Percentiles rank a stretch among this genome's conserved stretches.
Evolutionary conservation across 306 rosid genomes (phyloP).

Genomic region (Vigna unguiculata): DNA sequence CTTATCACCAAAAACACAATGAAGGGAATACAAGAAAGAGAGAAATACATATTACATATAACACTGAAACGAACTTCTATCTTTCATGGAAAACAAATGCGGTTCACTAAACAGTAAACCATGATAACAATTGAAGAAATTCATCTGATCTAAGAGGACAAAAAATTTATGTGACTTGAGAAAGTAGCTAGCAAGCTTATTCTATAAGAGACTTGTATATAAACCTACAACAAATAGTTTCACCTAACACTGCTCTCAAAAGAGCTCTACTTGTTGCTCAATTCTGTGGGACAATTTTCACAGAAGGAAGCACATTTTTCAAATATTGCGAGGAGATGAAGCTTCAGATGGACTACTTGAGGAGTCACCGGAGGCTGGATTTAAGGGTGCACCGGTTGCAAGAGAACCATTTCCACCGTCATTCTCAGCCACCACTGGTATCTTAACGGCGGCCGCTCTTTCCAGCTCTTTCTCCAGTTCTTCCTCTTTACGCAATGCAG

Average conservation of each 20-base stretch:
- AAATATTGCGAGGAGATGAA: constrained; percentile 59
- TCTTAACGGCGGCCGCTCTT: constrained; percentile 80
- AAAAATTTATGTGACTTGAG: constrained; percentile 46
- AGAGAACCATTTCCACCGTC: constrained; percentile 65
- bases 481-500: constrained; percentile 80
- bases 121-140: constrained; percentile 34
- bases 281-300: constrained; percentile 36
- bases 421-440: constrained; percentile 73
- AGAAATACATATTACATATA: not conserved
- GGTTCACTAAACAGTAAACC: constrained; percentile 46
- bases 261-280: constrained; percentile 44
- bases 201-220: constrained; percentile 40
- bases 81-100: constrained; percentile 39
- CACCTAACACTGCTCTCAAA: constrained; percentile 50
- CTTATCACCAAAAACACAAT: not conserved
- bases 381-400: constrained; percentile 50
- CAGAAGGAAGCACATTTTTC: constrained; percentile 40
- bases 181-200: constrained; percentile 53
- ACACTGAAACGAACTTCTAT: constrained; percentile 23
- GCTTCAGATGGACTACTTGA: constrained; percentile 66
- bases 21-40: not conserved
- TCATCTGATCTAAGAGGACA: constrained; percentile 39
- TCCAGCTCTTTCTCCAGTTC: constrained; percentile 98
- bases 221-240: constrained; percentile 58
- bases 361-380: constrained; percentile 56